Base-by-base conservation (phyloP, 805 yeast genomes). In the Clavispora fructus region DNA sequence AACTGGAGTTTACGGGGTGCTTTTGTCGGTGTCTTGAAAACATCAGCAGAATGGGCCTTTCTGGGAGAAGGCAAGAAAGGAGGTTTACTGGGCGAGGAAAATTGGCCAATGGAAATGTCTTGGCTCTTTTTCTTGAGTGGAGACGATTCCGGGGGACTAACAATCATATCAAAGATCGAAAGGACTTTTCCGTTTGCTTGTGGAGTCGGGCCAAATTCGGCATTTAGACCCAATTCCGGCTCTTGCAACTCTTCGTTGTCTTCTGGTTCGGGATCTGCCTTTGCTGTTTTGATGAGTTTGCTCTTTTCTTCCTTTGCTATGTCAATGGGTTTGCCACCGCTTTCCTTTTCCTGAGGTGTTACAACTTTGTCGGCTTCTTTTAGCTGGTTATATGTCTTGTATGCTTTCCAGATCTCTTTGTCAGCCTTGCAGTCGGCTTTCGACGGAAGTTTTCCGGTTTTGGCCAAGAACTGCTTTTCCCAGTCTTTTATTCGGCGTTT, bases 191-290 rank as follows among this genome's bases (percentile, higher is more conserved):
- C 96, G 50, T 83, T 74, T 9, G 87, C 74, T 55, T 88, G 96
- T 0, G 96, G 96, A 0, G 96, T 88, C 0, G 96, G 96, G 0
- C 95, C 95, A 11, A 87, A 60, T 49, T 80, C 85, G 3, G 64
- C 60, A 16, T 49, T 51, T 7, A 28, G 40, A 2, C n/a, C 37
- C 8, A 43, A 45, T 6, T 41, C 30, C 6, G 38, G 44, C 29
- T 48, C 50, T 13, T 29, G 44, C 8, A 46, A 57, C 31, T 56
- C 52, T 9, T 52, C 58, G 16, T 54, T 57, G 1, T 17, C 12
- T 19, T n/a, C 23, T 7, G 2, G 19, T n/a, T 33, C 37, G 19
- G 10, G 9, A 9, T 33, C 39, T 35, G 14, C 37, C 7, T 10
- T 17, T 14, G 37, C 17, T 33, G 13, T 6, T 2, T 5, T 2